Evolutionary conservation across 805 yeast species (phyloP), one percentile per base, ranked within the genome.

Genomic region (Suhomyces pyralidae): DNA sequence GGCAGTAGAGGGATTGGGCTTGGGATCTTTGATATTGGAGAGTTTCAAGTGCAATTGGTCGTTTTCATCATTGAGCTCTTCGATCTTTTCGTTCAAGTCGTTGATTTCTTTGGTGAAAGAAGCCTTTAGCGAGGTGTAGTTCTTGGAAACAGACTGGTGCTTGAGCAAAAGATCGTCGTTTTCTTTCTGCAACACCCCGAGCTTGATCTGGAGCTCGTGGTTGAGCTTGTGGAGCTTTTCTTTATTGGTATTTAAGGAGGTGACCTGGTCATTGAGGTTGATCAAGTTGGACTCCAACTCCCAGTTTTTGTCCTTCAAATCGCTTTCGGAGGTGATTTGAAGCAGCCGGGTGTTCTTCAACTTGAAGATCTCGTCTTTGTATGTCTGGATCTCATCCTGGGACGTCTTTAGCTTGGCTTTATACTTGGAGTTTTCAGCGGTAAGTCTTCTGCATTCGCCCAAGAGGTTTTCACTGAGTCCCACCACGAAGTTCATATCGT

Each of bases 381-480:
- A 71, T 3, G 64, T 67, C 17, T 71, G 70, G 46, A 75, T 68
- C 49, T 81, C 83, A 24, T 76, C 79, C 43, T 68, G 67, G n/a
- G 73, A 59, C 2, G 73, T 59, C 54, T 73, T 74, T 55, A 83
- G 59, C 56, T 73, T 75, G 15, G 65, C 56, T 54, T 78, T 77
- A 56, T 77, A 73, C 56, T 68, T 70, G 50, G 76, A 76, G 63
- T 81, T 84, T 53, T 86, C 90, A 24, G 87, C 84, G 51, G 82
- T 85, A 51, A 88, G 73, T 55, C 86, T 77, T 58, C 92, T 80
- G 61, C 91, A 86, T 65, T 88, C 90, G 44, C 79, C 71, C 15
- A 88, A 74, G 56, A 88, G 70, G 52, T 85, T 86, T 60, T 88
- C 93, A 68, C 90, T 84, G 51, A 88, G 67, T 3, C 88, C 90